Evolutionary conservation across 2,329 filamentous ascomycete genomes (phyloP).

Genomic region (Lecanosticta acicola): DNA sequence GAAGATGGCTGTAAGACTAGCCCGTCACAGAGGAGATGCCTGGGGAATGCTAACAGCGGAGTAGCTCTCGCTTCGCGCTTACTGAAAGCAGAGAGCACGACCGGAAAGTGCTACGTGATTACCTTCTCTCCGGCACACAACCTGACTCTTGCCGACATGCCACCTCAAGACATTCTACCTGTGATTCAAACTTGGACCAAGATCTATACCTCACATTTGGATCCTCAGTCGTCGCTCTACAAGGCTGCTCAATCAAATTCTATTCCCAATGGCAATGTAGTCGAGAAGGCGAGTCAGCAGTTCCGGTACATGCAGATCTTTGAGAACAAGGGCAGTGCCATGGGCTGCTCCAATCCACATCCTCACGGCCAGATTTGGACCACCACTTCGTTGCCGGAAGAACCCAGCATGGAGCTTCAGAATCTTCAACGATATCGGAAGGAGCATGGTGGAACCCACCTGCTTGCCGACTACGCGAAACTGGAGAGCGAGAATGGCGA

Average conservation of each 20-base stretch:
- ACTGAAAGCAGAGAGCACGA: conserved; percentile 77
- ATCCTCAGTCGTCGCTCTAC: conserved; percentile 61
- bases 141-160: conserved; percentile 85
- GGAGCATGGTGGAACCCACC: conserved; percentile 65
- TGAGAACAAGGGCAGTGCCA: conserved; percentile 95
- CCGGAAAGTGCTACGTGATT: conserved; percentile 93
- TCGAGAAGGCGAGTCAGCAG: no score
- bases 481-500: conserved; percentile 77
- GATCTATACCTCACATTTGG: conserved; percentile 77
- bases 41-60: background rate
- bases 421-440: conserved; percentile 73
- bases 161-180: conserved; percentile 67
- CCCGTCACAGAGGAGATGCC: background rate
- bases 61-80: conserved; percentile 68
- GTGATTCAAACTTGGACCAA: conserved; percentile 87
- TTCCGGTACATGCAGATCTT: conserved; percentile 99
- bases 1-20: conserved; percentile 43
- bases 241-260: conserved; percentile 40
- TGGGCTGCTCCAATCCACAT: conserved; percentile 98
- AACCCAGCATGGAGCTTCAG: conserved; percentile 71
- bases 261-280: conserved; percentile 36
- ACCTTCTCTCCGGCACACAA: conserved; percentile 91
- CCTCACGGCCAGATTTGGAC: conserved; percentile 97
- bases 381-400: conserved; percentile 83
- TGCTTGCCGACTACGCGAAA: conserved; percentile 81